Percentiles rank a stretch among this genome's conserved stretches.
phyloP scores from a whole-genome alignment of 2,329 filamentous ascomycete genomes.

The Xylogone sp. region DNA sequence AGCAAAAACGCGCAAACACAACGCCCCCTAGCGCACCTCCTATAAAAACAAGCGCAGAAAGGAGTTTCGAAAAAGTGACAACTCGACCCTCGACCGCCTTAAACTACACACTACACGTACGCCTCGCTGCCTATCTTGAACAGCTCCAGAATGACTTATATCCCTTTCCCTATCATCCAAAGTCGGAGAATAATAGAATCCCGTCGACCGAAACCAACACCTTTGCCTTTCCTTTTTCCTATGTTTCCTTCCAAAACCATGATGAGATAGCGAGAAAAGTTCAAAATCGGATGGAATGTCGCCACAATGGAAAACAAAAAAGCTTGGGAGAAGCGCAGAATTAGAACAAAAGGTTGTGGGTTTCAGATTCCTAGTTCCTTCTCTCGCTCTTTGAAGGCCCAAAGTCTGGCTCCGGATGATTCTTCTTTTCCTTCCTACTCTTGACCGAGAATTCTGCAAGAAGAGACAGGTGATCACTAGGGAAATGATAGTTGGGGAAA shows the following conservation, averaged over 20 bases:
- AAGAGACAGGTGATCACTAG: slow-evolving; percentile 68
- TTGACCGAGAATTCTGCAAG: slow-evolving; percentile 69
- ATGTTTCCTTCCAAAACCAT: background rate
- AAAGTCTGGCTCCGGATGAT: slow-evolving; percentile 26
- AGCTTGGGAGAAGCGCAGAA: background rate
- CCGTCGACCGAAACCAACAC: background rate
- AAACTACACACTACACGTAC: background rate
- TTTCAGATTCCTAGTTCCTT: background rate
- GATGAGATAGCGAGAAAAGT: background rate
- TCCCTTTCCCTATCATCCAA: background rate
- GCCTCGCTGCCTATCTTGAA: background rate
- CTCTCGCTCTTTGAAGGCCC: slow-evolving; percentile 21
- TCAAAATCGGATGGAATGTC: background rate
- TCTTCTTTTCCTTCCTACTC: slow-evolving; percentile 46
- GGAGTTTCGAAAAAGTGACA: background rate
- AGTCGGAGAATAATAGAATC: background rate
- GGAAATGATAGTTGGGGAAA: slow-evolving; percentile 73
- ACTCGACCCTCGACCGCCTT: background rate
- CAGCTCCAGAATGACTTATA: background rate
- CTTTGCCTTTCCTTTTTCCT: background rate
- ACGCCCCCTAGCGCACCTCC: background rate
- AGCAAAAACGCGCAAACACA: background rate
- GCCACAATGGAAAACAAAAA: background rate
- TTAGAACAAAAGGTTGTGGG: background rate
- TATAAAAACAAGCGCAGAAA: background rate